Evolutionary conservation across 805 yeast species (phyloP), one percentile per base, ranked within the genome.

Genomic region (Zygosaccharomyces lentus): DNA sequence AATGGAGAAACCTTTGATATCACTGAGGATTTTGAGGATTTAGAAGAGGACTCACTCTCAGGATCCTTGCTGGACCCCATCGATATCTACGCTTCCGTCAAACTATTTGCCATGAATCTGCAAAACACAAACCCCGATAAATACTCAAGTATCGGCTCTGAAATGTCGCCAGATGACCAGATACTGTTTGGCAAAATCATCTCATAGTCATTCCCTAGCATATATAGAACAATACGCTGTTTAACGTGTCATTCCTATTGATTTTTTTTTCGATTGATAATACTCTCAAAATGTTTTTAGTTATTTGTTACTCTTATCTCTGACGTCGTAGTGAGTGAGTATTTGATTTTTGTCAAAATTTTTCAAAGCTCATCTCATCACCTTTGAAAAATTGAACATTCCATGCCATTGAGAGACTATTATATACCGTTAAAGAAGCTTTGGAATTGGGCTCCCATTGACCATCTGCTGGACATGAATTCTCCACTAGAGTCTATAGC

Each of bases 41-140:
- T 86, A 37, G 81, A 82, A 37, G 97, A 90, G 59, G 96, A 85
- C 59, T 81, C 96, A 8, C 71, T 85, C 60, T 77, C 85, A 21
- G 84, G 82, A 53, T 84, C 91, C 1, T 82, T 95, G 3, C 73
- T 93, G 39, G 97, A 91, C 59, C 70, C 73, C 34, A 67, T 89
- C 41, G 85, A 91, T 59, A 82, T 85, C 2, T 88, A 81, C 65
- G 72, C 73, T 12, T 77, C 79, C 2, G 81, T 89, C 65, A 78
- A 81, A 46, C 74, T 77, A 15, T 74, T 77, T 15, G 65, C 87
- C 13, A 48, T 70, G 2, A 58, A 62, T 1, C 59, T 85, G 16
- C 82, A 80, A 55, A 72, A 68, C 25, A 59, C 65, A 7, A 80
- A 81, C 51, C 63, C 68, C 0, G 56, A 58, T 12, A 72, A 73